Evolutionary conservation across 805 yeast genomes (phyloP).

Genomic region (Metschnikowia cubensis): DNA sequence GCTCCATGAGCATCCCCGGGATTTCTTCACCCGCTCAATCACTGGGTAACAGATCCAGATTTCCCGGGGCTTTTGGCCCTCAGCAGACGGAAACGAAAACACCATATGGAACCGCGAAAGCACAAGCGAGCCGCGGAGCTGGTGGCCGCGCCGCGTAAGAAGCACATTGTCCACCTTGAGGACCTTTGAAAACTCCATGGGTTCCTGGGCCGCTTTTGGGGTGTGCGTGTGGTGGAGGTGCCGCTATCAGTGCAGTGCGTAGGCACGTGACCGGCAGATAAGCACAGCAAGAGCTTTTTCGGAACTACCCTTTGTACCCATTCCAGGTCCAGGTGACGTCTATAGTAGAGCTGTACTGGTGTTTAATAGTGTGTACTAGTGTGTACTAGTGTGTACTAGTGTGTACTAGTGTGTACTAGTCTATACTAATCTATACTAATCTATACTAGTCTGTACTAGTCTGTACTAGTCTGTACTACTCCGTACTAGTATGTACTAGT

Average conservation of each 20-base stretch:
- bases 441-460: no score
- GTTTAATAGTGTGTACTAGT: no score
- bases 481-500: no score
- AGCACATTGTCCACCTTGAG: constrained; percentile 37
- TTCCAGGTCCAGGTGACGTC: no score
- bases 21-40: constrained; percentile 57
- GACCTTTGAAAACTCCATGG: constrained; percentile 28
- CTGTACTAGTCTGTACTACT: no score
- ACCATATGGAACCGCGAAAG: constrained; percentile 38
- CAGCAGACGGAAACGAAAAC: constrained; percentile 26
- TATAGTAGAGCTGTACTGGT: no score
- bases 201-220: not conserved
- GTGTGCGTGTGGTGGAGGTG: not conserved
- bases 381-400: no score
- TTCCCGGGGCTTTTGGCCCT: constrained; percentile 44
- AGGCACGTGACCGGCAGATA: constrained; percentile 6
- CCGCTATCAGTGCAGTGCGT: not conserved
- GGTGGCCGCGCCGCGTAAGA: constrained; percentile 36
- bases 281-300: not conserved
- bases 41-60: constrained; percentile 92
- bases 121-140: constrained; percentile 34
- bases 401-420: no score
- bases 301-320: no score
- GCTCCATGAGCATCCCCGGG: constrained; percentile 48
- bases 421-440: no score